Percentiles rank a stretch among this genome's conserved stretches.
These are phyloP conservation scores for Aspergillus ochraceus DNA, from an alignment of 2,329 filamentous ascomycete species.

Conservation along the genomic window DNA sequence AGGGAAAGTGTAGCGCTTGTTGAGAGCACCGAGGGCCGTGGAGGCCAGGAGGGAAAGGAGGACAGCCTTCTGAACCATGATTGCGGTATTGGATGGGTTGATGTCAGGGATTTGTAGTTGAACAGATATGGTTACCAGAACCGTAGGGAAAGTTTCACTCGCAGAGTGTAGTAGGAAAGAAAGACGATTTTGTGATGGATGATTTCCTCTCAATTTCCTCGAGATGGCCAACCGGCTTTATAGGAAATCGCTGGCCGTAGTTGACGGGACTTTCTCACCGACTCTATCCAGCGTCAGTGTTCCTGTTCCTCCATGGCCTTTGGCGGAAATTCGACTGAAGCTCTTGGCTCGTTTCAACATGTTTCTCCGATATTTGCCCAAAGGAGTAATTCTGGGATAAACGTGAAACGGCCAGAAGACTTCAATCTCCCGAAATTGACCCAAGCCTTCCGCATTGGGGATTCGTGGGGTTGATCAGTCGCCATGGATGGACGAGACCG, in stretches of 20 bases:
- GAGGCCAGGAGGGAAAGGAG: conserved; percentile 7
- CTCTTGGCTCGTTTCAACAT: conserved; percentile 5
- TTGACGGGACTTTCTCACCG: not conserved
- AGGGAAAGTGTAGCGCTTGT: conserved; percentile 23
- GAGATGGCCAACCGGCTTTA: not conserved
- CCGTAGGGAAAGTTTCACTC: not conserved
- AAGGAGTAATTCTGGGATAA: not conserved
- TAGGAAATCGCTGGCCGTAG: not conserved
- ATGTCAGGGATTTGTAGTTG: not conserved
- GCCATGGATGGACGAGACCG: not conserved
- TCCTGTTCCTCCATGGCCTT: not conserved
- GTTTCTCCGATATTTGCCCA: not conserved
- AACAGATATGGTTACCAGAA: not conserved
- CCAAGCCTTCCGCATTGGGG: not conserved
- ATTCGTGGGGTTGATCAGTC: not conserved
- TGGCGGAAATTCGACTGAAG: conserved; percentile 2
- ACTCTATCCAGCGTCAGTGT: not conserved
- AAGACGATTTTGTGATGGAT: not conserved
- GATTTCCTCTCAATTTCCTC: not conserved
- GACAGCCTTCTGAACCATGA: conserved; percentile 7
- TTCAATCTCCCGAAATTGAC: not conserved
- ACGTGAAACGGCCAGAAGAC: conserved; percentile 1
- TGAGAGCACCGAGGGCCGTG: conserved; percentile 6
- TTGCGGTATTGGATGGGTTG: not conserved
- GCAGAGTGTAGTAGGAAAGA: not conserved